Conservation (phyloP, 805 yeast species). For the Ogataea methylovora region DNA sequence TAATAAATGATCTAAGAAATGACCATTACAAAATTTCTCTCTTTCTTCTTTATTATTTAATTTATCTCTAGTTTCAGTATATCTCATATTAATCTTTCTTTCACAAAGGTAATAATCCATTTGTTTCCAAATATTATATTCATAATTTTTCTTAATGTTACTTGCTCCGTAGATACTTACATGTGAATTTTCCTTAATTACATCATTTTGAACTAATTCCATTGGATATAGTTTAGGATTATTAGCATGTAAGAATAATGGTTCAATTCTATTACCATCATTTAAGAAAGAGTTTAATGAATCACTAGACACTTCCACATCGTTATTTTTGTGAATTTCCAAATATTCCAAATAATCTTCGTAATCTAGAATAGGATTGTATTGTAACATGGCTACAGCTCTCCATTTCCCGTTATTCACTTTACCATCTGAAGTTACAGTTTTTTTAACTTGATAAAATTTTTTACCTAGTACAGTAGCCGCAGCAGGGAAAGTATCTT, state of each 20-base stretch:
- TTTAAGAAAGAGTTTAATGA: constrained; percentile 10
- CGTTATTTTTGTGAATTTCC: constrained; percentile 11
- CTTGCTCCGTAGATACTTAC: constrained; percentile 6
- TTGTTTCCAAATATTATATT: constrained; percentile 12
- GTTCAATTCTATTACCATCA: constrained; percentile 9
- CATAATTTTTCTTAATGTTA: constrained; percentile 11
- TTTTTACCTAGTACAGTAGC: constrained; percentile 42
- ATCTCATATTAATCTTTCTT: constrained; percentile 8
- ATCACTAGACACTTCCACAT: constrained; percentile 5
- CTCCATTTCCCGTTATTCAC: constrained; percentile 19
- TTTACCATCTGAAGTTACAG: constrained; percentile 44
- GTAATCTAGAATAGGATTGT: constrained; percentile 34
- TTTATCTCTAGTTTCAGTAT: constrained; percentile 7
- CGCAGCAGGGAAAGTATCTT: constrained; percentile 70
- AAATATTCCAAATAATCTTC: constrained; percentile 16
- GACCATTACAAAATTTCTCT: constrained; percentile 10
- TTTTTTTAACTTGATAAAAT: constrained; percentile 48
- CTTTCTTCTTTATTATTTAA: constrained; percentile 6
- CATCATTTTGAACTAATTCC: constrained; percentile 19
- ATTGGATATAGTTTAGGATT: constrained; percentile 42
- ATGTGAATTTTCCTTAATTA: constrained; percentile 2
- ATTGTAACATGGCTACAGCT: constrained; percentile 45
- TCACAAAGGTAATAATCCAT: constrained; percentile 15
- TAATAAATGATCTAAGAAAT: constrained; percentile 8
- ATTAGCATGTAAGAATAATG: constrained; percentile 32